Conservation (phyloP, 192 early-diverging fungal species). For the Gigaspora rosea region DNA sequence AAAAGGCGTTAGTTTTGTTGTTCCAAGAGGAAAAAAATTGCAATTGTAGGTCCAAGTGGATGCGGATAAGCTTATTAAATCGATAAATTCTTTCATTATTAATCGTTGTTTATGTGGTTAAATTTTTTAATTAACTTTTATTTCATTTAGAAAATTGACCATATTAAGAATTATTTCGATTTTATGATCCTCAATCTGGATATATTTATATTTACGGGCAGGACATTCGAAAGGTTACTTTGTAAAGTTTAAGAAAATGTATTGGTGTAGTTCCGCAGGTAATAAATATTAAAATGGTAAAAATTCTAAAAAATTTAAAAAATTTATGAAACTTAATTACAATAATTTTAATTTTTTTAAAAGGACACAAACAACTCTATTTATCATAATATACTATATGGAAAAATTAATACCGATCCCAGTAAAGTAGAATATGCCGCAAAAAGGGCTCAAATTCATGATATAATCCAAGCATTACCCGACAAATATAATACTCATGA, state of each 20-base stretch:
- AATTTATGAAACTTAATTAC: no score
- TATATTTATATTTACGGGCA: conserved; percentile 85
- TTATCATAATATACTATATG: conserved; percentile 92
- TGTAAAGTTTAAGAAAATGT: conserved; percentile 73
- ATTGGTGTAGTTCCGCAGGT: conserved; percentile 89
- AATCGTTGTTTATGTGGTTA: conserved; percentile 42
- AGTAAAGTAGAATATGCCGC: conserved; percentile 76
- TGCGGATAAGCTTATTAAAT: conserved; percentile 78
- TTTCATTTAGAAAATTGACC: conserved; percentile 76
- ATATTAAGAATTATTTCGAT: conserved; percentile 84
- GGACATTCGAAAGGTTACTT: conserved; percentile 72
- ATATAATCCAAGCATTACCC: conserved; percentile 72
- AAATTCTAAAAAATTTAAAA: no score
- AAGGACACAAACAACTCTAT: conserved; percentile 89
- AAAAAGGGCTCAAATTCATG: conserved; percentile 73
- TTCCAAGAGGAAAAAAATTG: conserved; percentile 86
- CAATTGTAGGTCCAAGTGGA: conserved; percentile 92
- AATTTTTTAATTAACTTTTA: conserved; percentile 45
- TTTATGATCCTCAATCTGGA: conserved; percentile 86
- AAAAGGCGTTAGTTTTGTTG: conserved; percentile 71
- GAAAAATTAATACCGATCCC: conserved; percentile 61
- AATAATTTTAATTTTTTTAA: not conserved
- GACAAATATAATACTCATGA: conserved; percentile 84
- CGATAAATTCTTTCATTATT: conserved; percentile 10
- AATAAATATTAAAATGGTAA: no score